Conservation (phyloP, 495 filamentous ascomycete species). For the Tuber borchii region DNA sequence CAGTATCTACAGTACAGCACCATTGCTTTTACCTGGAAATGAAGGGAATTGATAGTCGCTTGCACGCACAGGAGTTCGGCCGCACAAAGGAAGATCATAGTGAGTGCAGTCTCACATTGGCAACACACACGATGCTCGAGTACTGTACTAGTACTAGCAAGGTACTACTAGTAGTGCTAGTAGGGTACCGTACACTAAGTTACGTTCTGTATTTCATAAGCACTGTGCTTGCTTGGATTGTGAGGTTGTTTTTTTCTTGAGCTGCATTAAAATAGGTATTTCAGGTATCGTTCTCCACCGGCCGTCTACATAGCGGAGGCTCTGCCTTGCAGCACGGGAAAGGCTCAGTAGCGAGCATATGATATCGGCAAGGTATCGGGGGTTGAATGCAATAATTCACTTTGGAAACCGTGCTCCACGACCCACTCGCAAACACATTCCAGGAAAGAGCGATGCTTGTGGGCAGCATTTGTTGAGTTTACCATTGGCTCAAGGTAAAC, state of each 20-base stretch:
- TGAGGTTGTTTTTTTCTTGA: background rate
- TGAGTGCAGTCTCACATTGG: background rate
- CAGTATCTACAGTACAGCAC: background rate
- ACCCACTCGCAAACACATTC: conserved; percentile 3
- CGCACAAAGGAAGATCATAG: background rate
- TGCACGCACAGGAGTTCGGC: background rate
- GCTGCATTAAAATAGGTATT: background rate
- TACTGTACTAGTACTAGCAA: background rate
- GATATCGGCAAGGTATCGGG: background rate
- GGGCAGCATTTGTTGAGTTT: background rate
- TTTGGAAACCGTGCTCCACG: background rate
- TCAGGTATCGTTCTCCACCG: background rate
- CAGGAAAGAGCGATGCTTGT: background rate
- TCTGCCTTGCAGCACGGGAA: background rate
- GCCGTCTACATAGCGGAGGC: background rate
- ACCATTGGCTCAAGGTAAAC: background rate
- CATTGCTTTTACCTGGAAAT: background rate
- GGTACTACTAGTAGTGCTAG: too few relatives aligned
- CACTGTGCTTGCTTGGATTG: background rate
- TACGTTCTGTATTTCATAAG: background rate
- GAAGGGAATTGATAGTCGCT: background rate
- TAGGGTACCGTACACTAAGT: background rate
- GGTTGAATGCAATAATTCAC: background rate
- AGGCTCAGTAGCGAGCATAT: background rate
- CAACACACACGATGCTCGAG: background rate